Conservation (phyloP, 2,329 filamentous ascomycete genomes). For the Phaeosphaeria sp. region DNA sequence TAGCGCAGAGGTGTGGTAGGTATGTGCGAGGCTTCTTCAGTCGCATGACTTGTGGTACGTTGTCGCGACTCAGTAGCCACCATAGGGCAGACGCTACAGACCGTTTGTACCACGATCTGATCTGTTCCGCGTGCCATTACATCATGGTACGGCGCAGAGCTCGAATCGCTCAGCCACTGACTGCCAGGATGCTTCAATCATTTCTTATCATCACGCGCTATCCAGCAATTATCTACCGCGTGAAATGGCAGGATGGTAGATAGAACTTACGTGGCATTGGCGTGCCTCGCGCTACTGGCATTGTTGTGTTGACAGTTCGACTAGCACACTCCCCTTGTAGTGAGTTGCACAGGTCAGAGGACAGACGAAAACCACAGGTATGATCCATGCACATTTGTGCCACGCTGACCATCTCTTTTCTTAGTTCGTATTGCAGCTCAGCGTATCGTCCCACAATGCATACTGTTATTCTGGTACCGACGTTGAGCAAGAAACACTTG, state of each 20-base stretch:
- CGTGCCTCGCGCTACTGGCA: not conserved
- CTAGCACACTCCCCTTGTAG: not conserved
- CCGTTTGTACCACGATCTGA: slow-evolving; percentile 15
- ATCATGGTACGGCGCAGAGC: slow-evolving; percentile 20
- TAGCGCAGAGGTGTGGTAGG: not conserved
- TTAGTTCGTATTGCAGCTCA: slow-evolving; percentile 12
- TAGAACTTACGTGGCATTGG: not conserved
- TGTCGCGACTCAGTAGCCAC: not conserved
- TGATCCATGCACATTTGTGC: slow-evolving; percentile 17
- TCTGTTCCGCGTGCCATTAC: slow-evolving; percentile 19
- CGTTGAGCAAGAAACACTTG: slow-evolving; percentile 7
- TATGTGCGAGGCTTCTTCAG: not conserved
- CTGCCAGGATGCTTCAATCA: not conserved
- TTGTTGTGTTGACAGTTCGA: not conserved
- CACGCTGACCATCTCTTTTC: slow-evolving; percentile 20
- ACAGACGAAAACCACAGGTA: not conserved
- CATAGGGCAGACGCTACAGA: slow-evolving; percentile 21
- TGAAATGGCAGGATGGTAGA: not conserved
- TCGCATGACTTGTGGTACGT: not conserved
- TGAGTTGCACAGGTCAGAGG: not conserved
- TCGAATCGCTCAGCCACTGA: slow-evolving; percentile 11
- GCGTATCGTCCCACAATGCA: slow-evolving; percentile 20
- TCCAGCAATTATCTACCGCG: not conserved
- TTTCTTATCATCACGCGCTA: not conserved
- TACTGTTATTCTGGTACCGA: slow-evolving; percentile 16